These are phyloP conservation scores for Populus nigra DNA, from an alignment of 345 rosid species.

Conservation along the genomic window DNA sequence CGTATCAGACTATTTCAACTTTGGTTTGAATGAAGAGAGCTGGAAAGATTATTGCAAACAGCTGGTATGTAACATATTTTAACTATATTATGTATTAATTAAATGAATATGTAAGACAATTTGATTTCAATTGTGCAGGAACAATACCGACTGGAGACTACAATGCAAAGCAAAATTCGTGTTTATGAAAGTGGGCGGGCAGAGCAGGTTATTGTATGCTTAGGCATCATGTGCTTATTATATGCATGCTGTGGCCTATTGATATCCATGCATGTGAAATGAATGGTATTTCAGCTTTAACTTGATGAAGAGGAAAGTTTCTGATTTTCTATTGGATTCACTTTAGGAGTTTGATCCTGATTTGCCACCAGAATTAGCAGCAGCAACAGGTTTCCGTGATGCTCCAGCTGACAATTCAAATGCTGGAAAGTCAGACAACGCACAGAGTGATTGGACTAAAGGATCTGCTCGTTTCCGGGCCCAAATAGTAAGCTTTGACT, in stretches of 20 bases:
- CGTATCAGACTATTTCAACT: constrained; percentile 83
- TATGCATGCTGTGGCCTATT: not conserved
- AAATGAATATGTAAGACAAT: constrained; percentile 28
- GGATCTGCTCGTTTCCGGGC: constrained; percentile 71
- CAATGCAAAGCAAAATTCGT: constrained; percentile 98
- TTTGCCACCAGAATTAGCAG: constrained; percentile 96
- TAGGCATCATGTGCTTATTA: not conserved
- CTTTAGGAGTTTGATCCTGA: constrained; percentile 92
- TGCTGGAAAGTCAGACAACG: constrained; percentile 55
- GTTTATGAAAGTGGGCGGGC: constrained; percentile 96
- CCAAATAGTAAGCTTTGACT: constrained; percentile 60
- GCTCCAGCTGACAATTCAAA: constrained; percentile 51
- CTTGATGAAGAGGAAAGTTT: constrained; percentile 6
- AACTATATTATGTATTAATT: constrained; percentile 12
- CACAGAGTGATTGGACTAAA: constrained; percentile 54
- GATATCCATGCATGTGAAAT: not conserved
- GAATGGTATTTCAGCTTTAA: not conserved
- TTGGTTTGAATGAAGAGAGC: constrained; percentile 90
- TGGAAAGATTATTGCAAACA: constrained; percentile 98
- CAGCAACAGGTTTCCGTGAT: constrained; percentile 79
- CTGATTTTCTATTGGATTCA: constrained; percentile 17
- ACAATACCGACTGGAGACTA: constrained; percentile 80
- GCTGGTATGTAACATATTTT: constrained; percentile 59
- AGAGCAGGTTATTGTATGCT: constrained; percentile 59
- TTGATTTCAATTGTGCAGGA: constrained; percentile 50